These are phyloP conservation scores for Coemansia sp. DNA, from an alignment of 192 early-diverging fungal species.

Conservation along the genomic window DNA sequence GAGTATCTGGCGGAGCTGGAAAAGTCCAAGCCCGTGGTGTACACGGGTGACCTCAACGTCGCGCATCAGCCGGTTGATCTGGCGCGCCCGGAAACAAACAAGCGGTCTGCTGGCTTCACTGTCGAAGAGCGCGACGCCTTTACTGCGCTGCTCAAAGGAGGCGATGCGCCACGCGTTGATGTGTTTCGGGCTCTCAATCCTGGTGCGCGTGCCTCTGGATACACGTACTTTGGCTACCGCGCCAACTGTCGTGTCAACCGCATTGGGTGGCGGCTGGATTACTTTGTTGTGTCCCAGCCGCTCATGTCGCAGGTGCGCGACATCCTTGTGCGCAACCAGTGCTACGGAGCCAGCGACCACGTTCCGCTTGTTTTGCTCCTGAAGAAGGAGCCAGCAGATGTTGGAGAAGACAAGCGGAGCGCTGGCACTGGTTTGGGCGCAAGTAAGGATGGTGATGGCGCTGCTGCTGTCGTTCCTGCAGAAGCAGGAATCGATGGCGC, in stretches of 20 bases:
- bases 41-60: slow-evolving; percentile 86
- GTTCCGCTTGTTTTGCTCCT: slow-evolving; percentile 72
- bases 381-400: not conserved
- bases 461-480: not conserved
- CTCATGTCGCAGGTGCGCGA: slow-evolving; percentile 61
- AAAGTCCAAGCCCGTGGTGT: slow-evolving; percentile 71
- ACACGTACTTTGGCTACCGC: slow-evolving; percentile 80
- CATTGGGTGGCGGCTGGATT: slow-evolving; percentile 86
- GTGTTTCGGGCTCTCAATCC: slow-evolving; percentile 74
- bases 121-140: slow-evolving; percentile 79
- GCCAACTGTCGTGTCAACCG: slow-evolving; percentile 68
- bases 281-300: slow-evolving; percentile 71
- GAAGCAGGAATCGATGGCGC: not conserved
- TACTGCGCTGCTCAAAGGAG: slow-evolving; percentile 58
- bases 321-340: slow-evolving; percentile 69
- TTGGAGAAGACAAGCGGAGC: too few species aligned
- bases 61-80: slow-evolving; percentile 78
- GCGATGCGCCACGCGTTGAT: slow-evolving; percentile 60
- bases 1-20: slow-evolving; percentile 69
- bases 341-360: slow-evolving; percentile 89
- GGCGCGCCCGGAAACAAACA: slow-evolving; percentile 73
- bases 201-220: slow-evolving; percentile 58
- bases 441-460: slow-evolving; percentile 4
- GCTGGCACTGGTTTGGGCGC: slow-evolving; percentile 9
- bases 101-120: slow-evolving; percentile 79